Conservation (phyloP, 768 basidiomycete genomes). For the Hericium rajendrae region DNA sequence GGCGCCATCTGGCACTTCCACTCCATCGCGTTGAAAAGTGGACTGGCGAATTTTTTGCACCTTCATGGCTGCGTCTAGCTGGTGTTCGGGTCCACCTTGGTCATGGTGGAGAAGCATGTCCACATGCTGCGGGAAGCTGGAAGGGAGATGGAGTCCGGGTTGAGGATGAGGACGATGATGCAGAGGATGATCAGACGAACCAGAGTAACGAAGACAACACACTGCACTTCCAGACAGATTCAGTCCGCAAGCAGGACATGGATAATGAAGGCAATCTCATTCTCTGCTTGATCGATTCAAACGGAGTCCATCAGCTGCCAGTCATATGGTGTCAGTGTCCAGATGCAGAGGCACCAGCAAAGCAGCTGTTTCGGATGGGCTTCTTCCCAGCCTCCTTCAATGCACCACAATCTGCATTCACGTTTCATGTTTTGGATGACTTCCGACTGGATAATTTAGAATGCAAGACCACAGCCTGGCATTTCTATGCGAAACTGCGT, state of each 20-base stretch:
- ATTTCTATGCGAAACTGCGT: background rate
- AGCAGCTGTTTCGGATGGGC: background rate
- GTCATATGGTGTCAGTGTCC: background rate
- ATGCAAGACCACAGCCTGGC: background rate
- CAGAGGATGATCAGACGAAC: background rate
- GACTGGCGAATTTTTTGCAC: background rate
- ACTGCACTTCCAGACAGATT: background rate
- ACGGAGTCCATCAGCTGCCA: background rate
- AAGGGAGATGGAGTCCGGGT: background rate
- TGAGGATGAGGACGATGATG: background rate
- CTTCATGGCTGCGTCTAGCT: background rate
- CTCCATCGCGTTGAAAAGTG: slow-evolving; percentile 1
- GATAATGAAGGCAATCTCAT: background rate
- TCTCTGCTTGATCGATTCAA: background rate
- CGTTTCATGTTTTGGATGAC: background rate
- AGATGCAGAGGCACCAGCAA: background rate
- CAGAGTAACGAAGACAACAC: background rate
- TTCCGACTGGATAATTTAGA: background rate
- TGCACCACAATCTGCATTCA: background rate
- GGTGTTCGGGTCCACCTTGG: background rate
- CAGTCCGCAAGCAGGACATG: background rate
- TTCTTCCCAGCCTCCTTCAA: slow-evolving; percentile 1
- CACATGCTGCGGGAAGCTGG: background rate
- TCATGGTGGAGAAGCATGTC: background rate
- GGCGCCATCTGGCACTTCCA: background rate